Evolutionary conservation across 257 asterid genomes (phyloP), one percentile per base, ranked within the genome.

Genomic region (Nicotiana tomentosiformis): DNA sequence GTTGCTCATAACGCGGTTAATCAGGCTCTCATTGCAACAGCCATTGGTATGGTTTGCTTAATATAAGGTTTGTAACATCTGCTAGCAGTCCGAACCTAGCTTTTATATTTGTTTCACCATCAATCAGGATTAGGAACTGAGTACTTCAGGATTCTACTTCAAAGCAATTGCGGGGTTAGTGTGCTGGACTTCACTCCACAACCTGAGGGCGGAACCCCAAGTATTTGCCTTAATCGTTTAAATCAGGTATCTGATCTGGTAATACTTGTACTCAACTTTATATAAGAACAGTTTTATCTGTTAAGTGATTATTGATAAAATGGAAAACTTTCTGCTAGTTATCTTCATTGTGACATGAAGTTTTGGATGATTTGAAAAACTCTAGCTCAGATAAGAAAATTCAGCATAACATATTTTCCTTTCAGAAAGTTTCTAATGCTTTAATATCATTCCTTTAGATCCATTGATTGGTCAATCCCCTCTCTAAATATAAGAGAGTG

Each of bases 1-100:
- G 99, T 94, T 83, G 99, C 98, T 87, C 99, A 96, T 82, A 94
- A 94, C 92, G 99, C 98, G 65, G 98, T 94, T 85, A 94, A 96
- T 85, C 98, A 96, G 88, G 99, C 99, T 82, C 97, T 96, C 82
- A 93, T 96, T 80, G 98, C 99, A 87, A 94, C 98, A 37, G 97
- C 99, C 29, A 85, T 96, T 26, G 99, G 98, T 95, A 90, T 37
- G 76, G 26, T 70, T 81, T 30, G 17, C 56, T 32, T 82, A 72
- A 37, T 9, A 10, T 76, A 56, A 61, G 30, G 65, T 51, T 7
- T 29, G 72, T 70, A 26, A 29, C 55, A 23, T 43, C 7, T 23
- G 16, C 33, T 11, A 39, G 64, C 69, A 32, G 23, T 37, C 68
- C 56, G 30, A 15, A 65, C 18, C 12, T 56, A 17, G 23, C 35